Base-by-base conservation (phyloP, 345 rosid species). In the Limnanthes douglasii region DNA sequence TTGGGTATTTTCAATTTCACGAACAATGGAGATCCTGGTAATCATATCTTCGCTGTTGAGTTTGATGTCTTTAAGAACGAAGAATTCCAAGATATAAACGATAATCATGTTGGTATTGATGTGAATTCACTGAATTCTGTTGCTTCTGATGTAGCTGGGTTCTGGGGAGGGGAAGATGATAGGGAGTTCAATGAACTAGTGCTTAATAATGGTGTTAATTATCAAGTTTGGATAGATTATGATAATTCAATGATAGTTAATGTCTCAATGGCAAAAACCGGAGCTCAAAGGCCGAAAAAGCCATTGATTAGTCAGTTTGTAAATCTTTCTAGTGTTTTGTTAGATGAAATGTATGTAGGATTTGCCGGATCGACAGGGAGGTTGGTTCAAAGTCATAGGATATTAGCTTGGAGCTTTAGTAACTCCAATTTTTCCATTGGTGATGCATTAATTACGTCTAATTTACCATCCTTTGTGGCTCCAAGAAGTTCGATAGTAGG, bases 221-320 rank as follows among this genome's bases (percentile, higher is more conserved):
- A 85, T 43, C 93, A 80, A 32, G 96, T 69, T 36, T 86, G 97
- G 85, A 65, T 73, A 35, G 93, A 78, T 38, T 75, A 78, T 28
- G 47, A 18, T 5, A 72, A 67, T 30, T 59, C 48, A 1, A 5
- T 35, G 7, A n/a, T n/a, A n/a, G 7, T 65, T 4, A 70, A 59
- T 54, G 67, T 65, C 35, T 58, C 61, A 6, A 43, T 59, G 41
- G 69, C 55, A 8, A 18, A 45, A 8, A 66, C 54, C 8, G 77
- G 70, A 26, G 34, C 21, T 16, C 8, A 23, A 27, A 12, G 67
- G 34, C 70, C 77, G 3, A 49, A n/a, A n/a, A 5, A 31, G 51
- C 64, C 82, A 17, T 45, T 78, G 33, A 45, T 78, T 43, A 78
- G 52, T 48, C 53, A 22, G 28, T 23, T 45, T 13, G 5, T 69